Evolutionary conservation across 192 early-diverging fungal species (phyloP).

Genomic region (Paraglomus occultum): DNA sequence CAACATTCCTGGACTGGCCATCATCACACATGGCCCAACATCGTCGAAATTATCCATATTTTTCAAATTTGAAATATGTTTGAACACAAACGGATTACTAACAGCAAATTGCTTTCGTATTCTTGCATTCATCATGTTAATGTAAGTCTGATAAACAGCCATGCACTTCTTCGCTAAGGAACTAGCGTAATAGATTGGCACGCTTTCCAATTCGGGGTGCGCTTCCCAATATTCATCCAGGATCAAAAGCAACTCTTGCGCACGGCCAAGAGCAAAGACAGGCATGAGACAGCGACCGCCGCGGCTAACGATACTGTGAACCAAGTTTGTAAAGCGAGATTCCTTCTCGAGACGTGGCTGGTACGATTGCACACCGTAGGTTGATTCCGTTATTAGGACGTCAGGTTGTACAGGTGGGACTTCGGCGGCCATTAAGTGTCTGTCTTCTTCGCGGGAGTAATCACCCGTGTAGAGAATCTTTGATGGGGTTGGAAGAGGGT

Average conservation of each 20-base stretch:
- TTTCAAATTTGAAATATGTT: conserved; percentile 88
- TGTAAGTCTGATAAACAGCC: conserved; percentile 95
- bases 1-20: conserved; percentile 98
- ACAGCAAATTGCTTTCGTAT: conserved; percentile 87
- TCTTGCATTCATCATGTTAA: conserved; percentile 96
- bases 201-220: conserved; percentile 80
- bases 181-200: conserved; percentile 96
- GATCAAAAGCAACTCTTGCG: conserved; percentile 95
- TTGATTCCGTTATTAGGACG: conserved; percentile 94
- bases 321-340: conserved; percentile 77
- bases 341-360: conserved; percentile 94
- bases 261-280: conserved; percentile 95
- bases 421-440: conserved; percentile 97
- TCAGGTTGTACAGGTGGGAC: conserved; percentile 80
- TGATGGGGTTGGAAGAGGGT: neutral
- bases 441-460: conserved; percentile 98
- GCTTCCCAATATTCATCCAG: conserved; percentile 97
- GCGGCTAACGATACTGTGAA: conserved; percentile 80
- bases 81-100: conserved; percentile 94
- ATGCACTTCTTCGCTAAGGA: conserved; percentile 96
- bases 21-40: conserved; percentile 95
- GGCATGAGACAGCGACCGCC: conserved; percentile 94
- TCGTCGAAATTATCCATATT: conserved; percentile 90
- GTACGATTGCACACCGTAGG: conserved; percentile 96
- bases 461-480: conserved; percentile 96